Conservation (phyloP, 129 eudicot species). For the Chrysanthemum lavandulifolium region DNA sequence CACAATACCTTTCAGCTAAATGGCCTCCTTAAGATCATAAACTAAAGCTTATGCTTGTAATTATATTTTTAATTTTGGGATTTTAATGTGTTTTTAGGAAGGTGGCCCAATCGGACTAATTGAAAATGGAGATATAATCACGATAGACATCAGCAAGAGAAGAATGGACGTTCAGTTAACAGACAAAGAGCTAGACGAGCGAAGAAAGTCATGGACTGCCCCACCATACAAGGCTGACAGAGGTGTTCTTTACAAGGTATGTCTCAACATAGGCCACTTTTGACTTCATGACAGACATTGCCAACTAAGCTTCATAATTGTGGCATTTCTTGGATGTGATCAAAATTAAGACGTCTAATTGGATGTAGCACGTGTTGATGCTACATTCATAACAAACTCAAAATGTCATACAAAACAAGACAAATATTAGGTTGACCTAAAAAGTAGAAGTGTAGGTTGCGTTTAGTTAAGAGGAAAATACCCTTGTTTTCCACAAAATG, state of each 20-base stretch:
- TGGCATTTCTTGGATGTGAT: background rate
- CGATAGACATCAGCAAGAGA: conserved; percentile 68
- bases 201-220: conserved; percentile 73
- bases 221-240: conserved; percentile 76
- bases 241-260: conserved; percentile 94
- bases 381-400: background rate
- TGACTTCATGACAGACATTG: background rate
- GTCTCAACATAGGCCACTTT: background rate
- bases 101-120: conserved; percentile 96
- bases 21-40: background rate
- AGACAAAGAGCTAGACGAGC: conserved; percentile 66
- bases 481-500: no score
- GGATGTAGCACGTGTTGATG: background rate
- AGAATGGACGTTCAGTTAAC: conserved; percentile 80
- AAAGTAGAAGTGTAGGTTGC: background rate
- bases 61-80: background rate
- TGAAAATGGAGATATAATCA: conserved; percentile 72
- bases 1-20: background rate
- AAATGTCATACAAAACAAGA: background rate
- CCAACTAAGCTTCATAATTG: background rate
- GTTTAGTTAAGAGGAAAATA: no score
- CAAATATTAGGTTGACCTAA: background rate
- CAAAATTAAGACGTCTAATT: background rate
- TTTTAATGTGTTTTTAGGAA: conserved; percentile 48
- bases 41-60: background rate